Base-by-base conservation (phyloP, 176 grass and related monocot genomes). In the Oropetium thomaeum region DNA sequence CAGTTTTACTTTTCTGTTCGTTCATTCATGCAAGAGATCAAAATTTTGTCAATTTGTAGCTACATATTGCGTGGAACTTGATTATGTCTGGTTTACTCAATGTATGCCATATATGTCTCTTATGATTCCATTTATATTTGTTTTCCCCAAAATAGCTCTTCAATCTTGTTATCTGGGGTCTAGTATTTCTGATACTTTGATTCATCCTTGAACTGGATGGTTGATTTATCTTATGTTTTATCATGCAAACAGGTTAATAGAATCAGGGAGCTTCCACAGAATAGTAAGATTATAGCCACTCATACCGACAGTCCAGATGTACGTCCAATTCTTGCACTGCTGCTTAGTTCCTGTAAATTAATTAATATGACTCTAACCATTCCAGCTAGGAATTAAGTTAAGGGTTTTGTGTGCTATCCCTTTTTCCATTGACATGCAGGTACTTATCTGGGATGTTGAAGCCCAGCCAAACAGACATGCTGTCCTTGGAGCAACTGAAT, bases 251-350 rank as follows among this genome's bases (percentile, higher is more conserved):
- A 98, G 96, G 92, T 99, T 34, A 99, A 99, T 82, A 86, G 87
- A 84, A 99, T 99, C 66, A 92, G 91, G 78, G 96, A 99, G 82
- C 89, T 99, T 90, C 96, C 96, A 73, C 87, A 95, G 81, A 88
- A 99, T 69, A 92, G 76, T 55, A 92, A 89, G 40, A 99, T 99
- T 73, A 86, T 99, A 5, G 96, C 92, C 26, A 99, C 96, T 59
- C 96, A 99, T 75, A 99, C 92, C 2, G 89, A 99, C 76, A 99
- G 92, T 77, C 92, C 96, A 77, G 84, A 99, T 88, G 96, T 99
- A 99, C 23, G 79, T 64, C 23, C 15, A 34, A 58, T 34, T 12
- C 16, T 75, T 80, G 43, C 76, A 23, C 16, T 48, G 52, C 63
- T 39, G 4, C 35, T 19, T 84, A 79, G 10, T 57, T 61, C 32